Evolutionary conservation across 306 rosid species (phyloP), one percentile per base, ranked within the genome.

Genomic region (Cucurbita moschata): DNA sequence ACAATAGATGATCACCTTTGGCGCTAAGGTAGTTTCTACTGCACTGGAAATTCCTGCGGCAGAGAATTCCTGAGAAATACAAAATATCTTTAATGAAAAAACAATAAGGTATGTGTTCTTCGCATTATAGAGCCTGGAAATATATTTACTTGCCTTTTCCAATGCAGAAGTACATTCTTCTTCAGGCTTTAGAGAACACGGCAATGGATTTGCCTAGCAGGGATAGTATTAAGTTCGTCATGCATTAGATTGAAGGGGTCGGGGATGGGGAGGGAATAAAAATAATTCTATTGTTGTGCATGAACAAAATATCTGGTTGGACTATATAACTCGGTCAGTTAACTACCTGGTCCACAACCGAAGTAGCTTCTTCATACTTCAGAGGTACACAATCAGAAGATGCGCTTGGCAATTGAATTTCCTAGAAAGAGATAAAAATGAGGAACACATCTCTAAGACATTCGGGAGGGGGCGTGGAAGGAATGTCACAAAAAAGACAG

Each of bases 121-220:
- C 39, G 18, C 52, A 39, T 63, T 44, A 37, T 51, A 18, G 26
- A 72, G 37, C 58, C 72, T 63, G 14, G 18, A 60, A 71, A 53
- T 40, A 16, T 11, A 42, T 77, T 60, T 55, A n/a, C 44, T 46
- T 77, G 85, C 90, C 85, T 77, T 83, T 80, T 81, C 82, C 50
- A 58, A n/a, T 55, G 40, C 55, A 71, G 82, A 58, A 63, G 78
- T 75, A 64, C 79, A 65, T 53, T 74, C 73, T 53, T 68, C 75
- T 5, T 19, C 54, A 23, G 50, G 73, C 73, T 82, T 74, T 40
- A 60, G 54, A 42, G 59, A 57, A 72, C 72, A 72, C 0, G 71
- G 53, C 46, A 72, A 77, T 18, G 80, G 42, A 58, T 74, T 81
- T 30, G 68, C 88, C 86, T 85, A 80, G 21, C 30, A 66, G 35